Evolutionary conservation across 345 rosid species (phyloP).

Genomic region (Boechera stricta): DNA sequence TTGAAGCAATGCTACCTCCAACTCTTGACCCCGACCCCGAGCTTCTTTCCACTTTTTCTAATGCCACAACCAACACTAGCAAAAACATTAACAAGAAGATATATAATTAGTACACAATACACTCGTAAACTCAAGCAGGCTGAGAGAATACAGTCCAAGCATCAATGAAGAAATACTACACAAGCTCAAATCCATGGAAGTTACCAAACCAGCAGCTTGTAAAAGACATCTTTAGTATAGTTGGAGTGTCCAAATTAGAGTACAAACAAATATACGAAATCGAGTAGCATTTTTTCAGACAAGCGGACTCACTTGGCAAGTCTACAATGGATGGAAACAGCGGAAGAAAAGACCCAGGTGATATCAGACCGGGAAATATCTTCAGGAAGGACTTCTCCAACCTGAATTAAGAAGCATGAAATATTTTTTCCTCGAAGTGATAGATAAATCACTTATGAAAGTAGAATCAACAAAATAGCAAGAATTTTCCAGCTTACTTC

Average conservation of each 20-base stretch:
- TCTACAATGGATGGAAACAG: conserved; percentile 85
- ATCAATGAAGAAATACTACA: conserved; percentile 1
- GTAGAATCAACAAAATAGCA: background rate
- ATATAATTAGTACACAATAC: conserved; percentile 12
- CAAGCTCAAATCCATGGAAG: conserved; percentile 7
- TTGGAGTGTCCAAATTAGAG: background rate
- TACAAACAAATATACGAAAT: background rate
- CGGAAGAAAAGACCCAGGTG: conserved; percentile 94
- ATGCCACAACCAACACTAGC: conserved; percentile 83
- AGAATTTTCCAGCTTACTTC: conserved; percentile 58
- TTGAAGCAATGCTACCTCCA: conserved; percentile 90
- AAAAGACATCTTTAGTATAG: background rate
- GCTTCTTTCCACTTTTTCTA: conserved; percentile 89
- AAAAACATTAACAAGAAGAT: conserved; percentile 29
- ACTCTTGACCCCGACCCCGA: conserved; percentile 74
- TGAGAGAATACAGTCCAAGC: conserved; percentile 14
- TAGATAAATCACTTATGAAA: background rate
- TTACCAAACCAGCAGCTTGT: conserved; percentile 7
- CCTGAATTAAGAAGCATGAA: conserved; percentile 51
- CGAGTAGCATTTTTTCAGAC: background rate
- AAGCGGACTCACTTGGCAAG: conserved; percentile 74
- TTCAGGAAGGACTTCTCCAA: conserved; percentile 74
- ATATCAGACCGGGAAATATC: conserved; percentile 77
- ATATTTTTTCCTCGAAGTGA: background rate
- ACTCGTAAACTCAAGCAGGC: background rate